Evolutionary conservation across 176 grass and related monocot genomes (phyloP).

Genomic region (Avena atlantica): DNA sequence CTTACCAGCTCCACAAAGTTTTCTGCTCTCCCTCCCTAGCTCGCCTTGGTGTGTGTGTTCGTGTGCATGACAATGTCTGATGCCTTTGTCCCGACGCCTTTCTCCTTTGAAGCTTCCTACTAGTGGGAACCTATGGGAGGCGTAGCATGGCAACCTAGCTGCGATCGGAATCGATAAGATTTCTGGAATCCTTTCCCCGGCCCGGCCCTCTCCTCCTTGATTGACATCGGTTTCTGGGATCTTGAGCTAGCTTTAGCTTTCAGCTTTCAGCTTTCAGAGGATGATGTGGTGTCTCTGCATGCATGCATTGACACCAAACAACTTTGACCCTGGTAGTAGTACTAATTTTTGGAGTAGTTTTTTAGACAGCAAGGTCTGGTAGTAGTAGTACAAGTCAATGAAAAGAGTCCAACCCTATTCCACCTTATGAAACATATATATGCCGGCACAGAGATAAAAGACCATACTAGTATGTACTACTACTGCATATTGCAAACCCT

Average conservation of each 20-base stretch:
- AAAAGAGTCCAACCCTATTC: neutral
- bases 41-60: conserved; percentile 56
- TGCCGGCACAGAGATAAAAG: neutral
- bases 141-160: conserved; percentile 33
- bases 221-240: conserved; percentile 69
- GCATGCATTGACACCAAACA: conserved; percentile 45
- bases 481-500: neutral
- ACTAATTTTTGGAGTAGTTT: neutral
- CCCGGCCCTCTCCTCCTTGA: conserved; percentile 12
- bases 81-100: conserved; percentile 39
- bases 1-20: conserved; percentile 61
- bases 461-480: neutral
- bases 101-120: conserved; percentile 57
- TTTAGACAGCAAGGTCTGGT: neutral
- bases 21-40: conserved; percentile 35
- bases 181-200: neutral
- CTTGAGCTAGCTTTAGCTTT: conserved; percentile 48
- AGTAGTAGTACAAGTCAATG: neutral
- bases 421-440: neutral
- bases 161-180: conserved; percentile 5
- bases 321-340: conserved; percentile 30
- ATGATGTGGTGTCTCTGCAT: neutral
- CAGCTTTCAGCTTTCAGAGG: too few species aligned
- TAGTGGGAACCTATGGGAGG: conserved; percentile 47
- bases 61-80: conserved; percentile 56